phyloP scores from a whole-genome alignment of 345 rosid species.

The Syzygium aqueum region DNA sequence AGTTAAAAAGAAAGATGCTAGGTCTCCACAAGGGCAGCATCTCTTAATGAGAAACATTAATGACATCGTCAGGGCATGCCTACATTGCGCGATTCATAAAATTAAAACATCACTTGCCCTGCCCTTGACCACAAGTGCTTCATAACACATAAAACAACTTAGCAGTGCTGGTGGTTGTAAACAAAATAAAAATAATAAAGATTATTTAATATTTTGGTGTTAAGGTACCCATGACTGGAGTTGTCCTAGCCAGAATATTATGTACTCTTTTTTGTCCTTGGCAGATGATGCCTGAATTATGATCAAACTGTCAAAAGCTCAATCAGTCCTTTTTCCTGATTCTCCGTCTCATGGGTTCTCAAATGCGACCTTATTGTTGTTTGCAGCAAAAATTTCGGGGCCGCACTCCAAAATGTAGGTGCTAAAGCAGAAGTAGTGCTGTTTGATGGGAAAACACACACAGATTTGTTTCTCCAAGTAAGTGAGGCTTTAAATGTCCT shows the following conservation, averaged over 20 bases:
- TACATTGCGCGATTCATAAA: neutral
- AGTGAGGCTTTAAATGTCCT: slow-evolving; percentile 2
- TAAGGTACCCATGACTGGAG: neutral
- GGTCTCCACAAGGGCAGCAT: neutral
- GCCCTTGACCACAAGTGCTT: neutral
- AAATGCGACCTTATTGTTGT: slow-evolving; percentile 2
- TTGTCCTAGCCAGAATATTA: neutral
- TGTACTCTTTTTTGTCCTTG: neutral
- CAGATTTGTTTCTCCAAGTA: slow-evolving; percentile 93
- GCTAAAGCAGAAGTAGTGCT: slow-evolving; percentile 49
- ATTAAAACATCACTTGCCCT: neutral
- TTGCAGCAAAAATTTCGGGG: slow-evolving; percentile 52
- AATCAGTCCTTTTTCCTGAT: neutral
- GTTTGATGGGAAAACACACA: slow-evolving; percentile 78
- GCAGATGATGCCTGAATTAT: neutral
- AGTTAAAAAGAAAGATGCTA: neutral
- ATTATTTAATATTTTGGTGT: neutral
- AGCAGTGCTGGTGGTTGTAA: neutral
- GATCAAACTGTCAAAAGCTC: neutral
- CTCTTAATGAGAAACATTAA: neutral
- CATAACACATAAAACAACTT: neutral
- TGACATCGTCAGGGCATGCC: neutral
- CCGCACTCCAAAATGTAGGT: slow-evolving; percentile 52
- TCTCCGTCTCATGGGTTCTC: neutral
- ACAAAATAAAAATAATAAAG: neutral